Evolutionary conservation across 2,329 filamentous ascomycete genomes (phyloP).

Genomic region (Alternaria solani): DNA sequence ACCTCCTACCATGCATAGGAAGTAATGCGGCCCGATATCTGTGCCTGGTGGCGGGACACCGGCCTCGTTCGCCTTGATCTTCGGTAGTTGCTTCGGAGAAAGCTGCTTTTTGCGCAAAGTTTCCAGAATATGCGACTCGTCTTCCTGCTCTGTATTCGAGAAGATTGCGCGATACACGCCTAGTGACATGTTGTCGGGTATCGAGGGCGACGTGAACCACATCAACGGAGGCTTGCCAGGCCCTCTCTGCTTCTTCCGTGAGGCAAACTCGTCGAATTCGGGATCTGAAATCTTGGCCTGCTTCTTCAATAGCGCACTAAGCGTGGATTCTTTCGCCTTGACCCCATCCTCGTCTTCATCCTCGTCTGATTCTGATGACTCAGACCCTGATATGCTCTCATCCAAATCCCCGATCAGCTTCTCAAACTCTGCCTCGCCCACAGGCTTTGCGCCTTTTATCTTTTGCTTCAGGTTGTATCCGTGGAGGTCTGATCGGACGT

Average conservation of each 20-base stretch:
- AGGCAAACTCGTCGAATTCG: slow-evolving; percentile 59
- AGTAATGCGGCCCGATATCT: slow-evolving; percentile 82
- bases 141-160: slow-evolving; percentile 72
- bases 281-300: slow-evolving; percentile 76
- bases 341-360: slow-evolving; percentile 65
- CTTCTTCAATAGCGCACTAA: slow-evolving; percentile 80
- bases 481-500: slow-evolving; percentile 90
- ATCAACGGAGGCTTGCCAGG: slow-evolving; percentile 76
- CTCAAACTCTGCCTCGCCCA: slow-evolving; percentile 85
- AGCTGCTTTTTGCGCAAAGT: slow-evolving; percentile 80
- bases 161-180: slow-evolving; percentile 88
- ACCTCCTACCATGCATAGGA: slow-evolving; percentile 98
- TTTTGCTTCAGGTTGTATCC: slow-evolving; percentile 95
- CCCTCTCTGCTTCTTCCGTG: slow-evolving; percentile 61
- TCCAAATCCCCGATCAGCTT: slow-evolving; percentile 84
- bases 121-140: slow-evolving; percentile 68
- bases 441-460: slow-evolving; percentile 73
- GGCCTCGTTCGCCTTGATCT: slow-evolving; percentile 60
- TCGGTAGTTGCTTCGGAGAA: slow-evolving; percentile 62
- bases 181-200: slow-evolving; percentile 81
- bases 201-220: slow-evolving; percentile 80
- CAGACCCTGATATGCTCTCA: slow-evolving; percentile 90
- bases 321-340: slow-evolving; percentile 69
- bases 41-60: slow-evolving; percentile 65
- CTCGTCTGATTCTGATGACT: slow-evolving; percentile 74